Evolutionary conservation across 768 basidiomycete genomes (phyloP), one percentile per base, ranked within the genome.

Genomic region (Auricularia sp.): DNA sequence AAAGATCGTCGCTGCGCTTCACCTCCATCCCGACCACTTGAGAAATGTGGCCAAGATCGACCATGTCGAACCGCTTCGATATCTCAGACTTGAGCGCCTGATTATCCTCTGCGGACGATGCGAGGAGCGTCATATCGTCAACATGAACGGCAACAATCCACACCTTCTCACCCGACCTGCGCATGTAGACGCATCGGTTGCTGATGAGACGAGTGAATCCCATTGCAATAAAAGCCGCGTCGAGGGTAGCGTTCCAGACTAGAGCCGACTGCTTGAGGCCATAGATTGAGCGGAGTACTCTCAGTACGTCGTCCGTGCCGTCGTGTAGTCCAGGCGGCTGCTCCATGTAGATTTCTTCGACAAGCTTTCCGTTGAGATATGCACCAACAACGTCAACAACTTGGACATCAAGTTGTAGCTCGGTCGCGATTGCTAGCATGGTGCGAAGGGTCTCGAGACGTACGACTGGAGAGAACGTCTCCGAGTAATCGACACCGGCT

Each of bases 271-370:
- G 67, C 63, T 65, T 64, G 8, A 66, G 43, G n/a, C 67, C 67
- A 43, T 68, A 68, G 16, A 68, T 36, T 5, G 59, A 44, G 16
- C 23, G 23, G 34, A 62, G 61, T 3, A 35, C 7, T n/a, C 34
- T 4, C 5, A n/a, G 12, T 7, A 62, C 61, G 12, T 53, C 53
- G 29, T 64, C 65, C 33, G 36, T 36, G 18, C 61, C 44, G 21
- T 72, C 61, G 3, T 53, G 21, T 33, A 67, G 72, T 0, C 73
- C 72, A 3, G 72, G 62, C 0, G 70, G 74, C 35, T 74, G 75
- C 0, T 64, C 47, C 73, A 76, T 75, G 54, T 75, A 76, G 0
- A 77, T 70, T n/a, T 76, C 72, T 42, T 76, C 75, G 42, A 72
- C 39, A 0, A 76, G 64, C 0, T 66, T 18, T 1, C 73, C 69